phyloP scores from a whole-genome alignment of 495 filamentous ascomycete genomes.

The Diplogelasinospora grovesii region DNA sequence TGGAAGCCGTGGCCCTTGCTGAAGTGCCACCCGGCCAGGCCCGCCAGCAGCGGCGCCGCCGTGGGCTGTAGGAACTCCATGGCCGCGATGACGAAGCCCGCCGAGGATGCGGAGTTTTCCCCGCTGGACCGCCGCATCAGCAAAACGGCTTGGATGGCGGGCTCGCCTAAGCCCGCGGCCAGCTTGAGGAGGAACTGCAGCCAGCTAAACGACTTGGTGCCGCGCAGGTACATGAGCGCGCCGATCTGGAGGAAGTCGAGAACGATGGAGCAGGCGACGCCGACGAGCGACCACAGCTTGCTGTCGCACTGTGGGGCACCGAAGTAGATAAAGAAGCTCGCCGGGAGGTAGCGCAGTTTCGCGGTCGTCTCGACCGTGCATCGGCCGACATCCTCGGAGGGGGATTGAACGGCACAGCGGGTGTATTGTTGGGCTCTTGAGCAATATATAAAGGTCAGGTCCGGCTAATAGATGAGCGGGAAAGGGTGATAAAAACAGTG shows the following conservation, averaged over 20 bases:
- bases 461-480: no score
- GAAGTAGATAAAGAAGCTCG: constrained; percentile 5
- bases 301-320: constrained; percentile 1
- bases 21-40: neutral
- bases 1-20: constrained; percentile 2
- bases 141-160: neutral
- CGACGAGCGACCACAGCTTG: neutral
- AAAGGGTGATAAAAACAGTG: no score
- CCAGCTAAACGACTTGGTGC: neutral
- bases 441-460: no score
- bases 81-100: neutral
- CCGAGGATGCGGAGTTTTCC: neutral
- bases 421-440: constrained; percentile 5
- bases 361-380: neutral
- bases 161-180: constrained; percentile 2
- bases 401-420: constrained; percentile 2
- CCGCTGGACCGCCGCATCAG: neutral
- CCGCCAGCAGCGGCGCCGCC: neutral
- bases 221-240: neutral
- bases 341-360: neutral
- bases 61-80: constrained; percentile 4
- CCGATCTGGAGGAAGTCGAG: constrained; percentile 2
- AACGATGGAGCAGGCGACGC: constrained; percentile 4
- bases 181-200: constrained; percentile 7
- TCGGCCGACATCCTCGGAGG: neutral